Conservation (phyloP, 164 flowering plant genomes). For the Magnolia sinica region DNA sequence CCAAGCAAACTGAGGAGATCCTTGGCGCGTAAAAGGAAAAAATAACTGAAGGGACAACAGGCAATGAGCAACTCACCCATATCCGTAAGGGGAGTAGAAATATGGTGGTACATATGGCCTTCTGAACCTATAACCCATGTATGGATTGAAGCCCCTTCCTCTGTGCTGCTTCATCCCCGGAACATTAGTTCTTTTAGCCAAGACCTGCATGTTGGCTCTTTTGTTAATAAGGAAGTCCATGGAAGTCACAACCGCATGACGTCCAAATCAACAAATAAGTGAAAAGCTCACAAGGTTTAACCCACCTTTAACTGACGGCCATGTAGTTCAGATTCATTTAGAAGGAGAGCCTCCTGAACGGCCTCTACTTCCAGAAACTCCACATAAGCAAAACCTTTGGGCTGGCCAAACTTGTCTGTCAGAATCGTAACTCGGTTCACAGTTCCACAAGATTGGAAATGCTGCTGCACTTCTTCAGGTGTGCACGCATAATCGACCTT, state of each 20-base stretch:
- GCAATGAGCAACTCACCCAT: constrained; percentile 13
- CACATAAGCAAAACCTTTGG: constrained; percentile 22
- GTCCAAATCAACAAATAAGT: not conserved
- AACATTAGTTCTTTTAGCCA: constrained; percentile 13
- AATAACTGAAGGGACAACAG: not conserved
- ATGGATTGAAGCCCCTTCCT: constrained; percentile 10
- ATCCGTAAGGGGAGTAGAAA: constrained; percentile 15
- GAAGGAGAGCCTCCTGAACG: constrained; percentile 18
- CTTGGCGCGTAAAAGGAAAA: not conserved
- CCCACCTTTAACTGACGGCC: constrained; percentile 17
- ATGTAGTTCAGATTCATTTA: constrained; percentile 17
- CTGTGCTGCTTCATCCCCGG: constrained; percentile 19
- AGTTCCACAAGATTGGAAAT: constrained; percentile 20
- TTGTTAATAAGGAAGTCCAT: not conserved
- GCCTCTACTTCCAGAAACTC: constrained; percentile 15
- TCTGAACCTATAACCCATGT: constrained; percentile 2
- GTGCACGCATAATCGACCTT: constrained; percentile 21
- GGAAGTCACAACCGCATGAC: not conserved
- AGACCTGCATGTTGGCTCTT: constrained; percentile 8
- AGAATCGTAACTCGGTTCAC: constrained; percentile 17
- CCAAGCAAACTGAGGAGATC: not conserved
- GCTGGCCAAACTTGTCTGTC: constrained; percentile 17
- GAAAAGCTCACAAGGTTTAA: not conserved
- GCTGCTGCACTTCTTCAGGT: constrained; percentile 23
- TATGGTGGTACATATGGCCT: constrained; percentile 10